Base-by-base conservation (phyloP, 2,329 filamentous ascomycete genomes). In the Colletotrichum acutatum region DNA sequence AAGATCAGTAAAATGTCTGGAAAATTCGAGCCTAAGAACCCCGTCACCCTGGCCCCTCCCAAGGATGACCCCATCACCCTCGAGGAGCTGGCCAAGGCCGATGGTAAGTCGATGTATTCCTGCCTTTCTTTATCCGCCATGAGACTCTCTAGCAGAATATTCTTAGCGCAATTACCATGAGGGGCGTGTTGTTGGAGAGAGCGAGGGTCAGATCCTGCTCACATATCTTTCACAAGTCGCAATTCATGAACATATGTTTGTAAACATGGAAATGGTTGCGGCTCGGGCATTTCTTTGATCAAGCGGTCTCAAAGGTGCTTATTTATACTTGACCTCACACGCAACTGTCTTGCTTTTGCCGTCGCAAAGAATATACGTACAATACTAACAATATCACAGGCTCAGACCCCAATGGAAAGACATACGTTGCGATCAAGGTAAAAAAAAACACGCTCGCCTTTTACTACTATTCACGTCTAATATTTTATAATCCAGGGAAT, bases 1-100 rank as follows among this genome's bases (percentile, higher is more conserved):
- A 42, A n/a, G 14, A 82, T 24, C 54, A 32, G 30, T 26, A 83
- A 71, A 74, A 91, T 91, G 89, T 81, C 87, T 74, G 89, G 87
- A 75, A 92, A 90, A 77, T 97, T 97, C 78, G 92, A 94, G 81
- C 94, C 95, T 56, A 97, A 97, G 83, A 85, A 86, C 32, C 89
- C 94, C 3, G 92, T 97, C 73, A 84, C 91, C 70, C 90, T 99
- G 72, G 88, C 93, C 71, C 92, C 95, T 49, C 97, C 97, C 16
- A 98, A 97, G 85, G 89, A 95, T 80, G 95, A 98, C 78, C 89
- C 90, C 49, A 98, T 99, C 78, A 91, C 92, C n/a, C 79, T 88
- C 1, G 94, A 97, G 71, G 91, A 96, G 78, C 88, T 99, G 74
- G 88, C 92, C 52, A 92, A 93, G 81, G 95, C 94, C 78, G 91